Conservation (phyloP, 441 rosid genomes). For the Erodium moschatum region DNA sequence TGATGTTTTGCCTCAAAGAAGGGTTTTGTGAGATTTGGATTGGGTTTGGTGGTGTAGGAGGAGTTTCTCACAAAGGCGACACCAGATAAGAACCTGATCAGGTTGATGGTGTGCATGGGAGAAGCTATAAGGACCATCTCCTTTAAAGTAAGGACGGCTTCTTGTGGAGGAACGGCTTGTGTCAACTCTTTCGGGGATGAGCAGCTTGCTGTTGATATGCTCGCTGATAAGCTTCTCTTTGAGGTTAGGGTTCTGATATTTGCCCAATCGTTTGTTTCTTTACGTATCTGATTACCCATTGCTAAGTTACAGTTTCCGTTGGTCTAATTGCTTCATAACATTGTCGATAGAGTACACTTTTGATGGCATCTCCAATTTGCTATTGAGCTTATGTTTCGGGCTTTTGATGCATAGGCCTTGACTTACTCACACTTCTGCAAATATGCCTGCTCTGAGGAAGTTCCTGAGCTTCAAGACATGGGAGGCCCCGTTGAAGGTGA, state of each 20-base stretch:
- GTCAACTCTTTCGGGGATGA: conserved; percentile 88
- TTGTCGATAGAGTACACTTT: too few species aligned
- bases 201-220: conserved; percentile 94
- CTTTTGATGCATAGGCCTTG: conserved; percentile 48
- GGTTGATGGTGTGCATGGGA: conserved; percentile 79
- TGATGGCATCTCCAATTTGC: neutral
- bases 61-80: conserved; percentile 80
- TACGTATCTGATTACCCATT: neutral
- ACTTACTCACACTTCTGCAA: conserved; percentile 79
- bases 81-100: conserved; percentile 59
- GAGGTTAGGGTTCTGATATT: conserved; percentile 39
- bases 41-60: conserved; percentile 40
- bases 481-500: conserved; percentile 88
- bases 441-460: conserved; percentile 90
- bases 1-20: neutral
- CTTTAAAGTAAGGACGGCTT: conserved; percentile 88
- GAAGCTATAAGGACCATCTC: conserved; percentile 88
- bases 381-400: conserved; percentile 10
- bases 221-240: conserved; percentile 80
- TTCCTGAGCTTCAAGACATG: conserved; percentile 93
- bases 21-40: neutral
- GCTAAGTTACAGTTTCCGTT: neutral
- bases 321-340: too few species aligned
- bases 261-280: neutral
- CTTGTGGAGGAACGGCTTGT: conserved; percentile 94